Conservation (phyloP, 495 filamentous ascomycete species). For the Penicillium pulvis region DNA sequence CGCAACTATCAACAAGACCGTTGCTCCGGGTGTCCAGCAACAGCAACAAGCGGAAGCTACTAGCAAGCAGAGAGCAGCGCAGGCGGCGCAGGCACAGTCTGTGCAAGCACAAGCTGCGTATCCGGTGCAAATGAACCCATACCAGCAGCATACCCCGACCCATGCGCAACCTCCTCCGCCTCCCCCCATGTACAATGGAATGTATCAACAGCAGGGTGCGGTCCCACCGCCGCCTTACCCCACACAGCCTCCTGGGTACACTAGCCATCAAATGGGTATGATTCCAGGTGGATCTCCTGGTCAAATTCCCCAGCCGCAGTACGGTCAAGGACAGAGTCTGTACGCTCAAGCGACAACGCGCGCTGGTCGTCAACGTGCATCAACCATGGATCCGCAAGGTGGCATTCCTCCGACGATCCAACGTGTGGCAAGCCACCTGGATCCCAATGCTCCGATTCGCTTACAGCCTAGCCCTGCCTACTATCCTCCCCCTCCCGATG, state of each 20-base stretch:
- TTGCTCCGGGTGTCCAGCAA: constrained; percentile 94
- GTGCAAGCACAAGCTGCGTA: constrained; percentile 62
- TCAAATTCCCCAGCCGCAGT: constrained; percentile 65
- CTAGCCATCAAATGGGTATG: constrained; percentile 71
- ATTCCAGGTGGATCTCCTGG: constrained; percentile 50
- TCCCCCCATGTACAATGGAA: constrained; percentile 71
- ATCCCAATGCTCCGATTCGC: constrained; percentile 91
- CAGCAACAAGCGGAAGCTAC: constrained; percentile 92
- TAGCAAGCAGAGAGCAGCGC: constrained; percentile 79
- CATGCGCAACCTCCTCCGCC: constrained; percentile 52
- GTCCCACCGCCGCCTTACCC: constrained; percentile 88
- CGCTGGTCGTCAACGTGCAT: constrained; percentile 84
- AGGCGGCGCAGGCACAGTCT: constrained; percentile 62
- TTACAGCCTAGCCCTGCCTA: constrained; percentile 96
- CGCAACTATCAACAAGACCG: constrained; percentile 77
- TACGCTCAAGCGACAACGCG: constrained; percentile 85
- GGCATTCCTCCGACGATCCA: constrained; percentile 93
- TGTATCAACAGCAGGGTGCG: constrained; percentile 68
- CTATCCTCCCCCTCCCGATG: constrained; percentile 93
- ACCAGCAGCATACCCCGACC: constrained; percentile 34
- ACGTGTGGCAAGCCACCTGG: constrained; percentile 93
- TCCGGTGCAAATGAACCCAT: constrained; percentile 63
- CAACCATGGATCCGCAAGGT: constrained; percentile 92
- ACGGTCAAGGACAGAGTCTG: constrained; percentile 68
- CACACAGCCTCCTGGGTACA: constrained; percentile 64